Base-by-base conservation (phyloP, 257 asterid species). In the Henckelia pumila region DNA sequence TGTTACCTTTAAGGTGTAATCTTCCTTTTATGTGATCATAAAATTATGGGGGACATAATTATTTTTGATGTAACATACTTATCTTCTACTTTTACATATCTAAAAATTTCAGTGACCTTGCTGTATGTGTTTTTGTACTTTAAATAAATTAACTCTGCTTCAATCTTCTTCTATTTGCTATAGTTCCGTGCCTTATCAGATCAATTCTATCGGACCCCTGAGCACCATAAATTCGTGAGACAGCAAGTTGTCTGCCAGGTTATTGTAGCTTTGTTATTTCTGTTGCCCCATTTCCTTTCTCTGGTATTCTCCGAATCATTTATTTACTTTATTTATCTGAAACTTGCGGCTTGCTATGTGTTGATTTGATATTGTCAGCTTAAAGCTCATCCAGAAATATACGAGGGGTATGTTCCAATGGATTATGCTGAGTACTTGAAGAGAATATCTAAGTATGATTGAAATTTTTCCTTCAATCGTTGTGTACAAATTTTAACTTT, bases 331-430 rank as follows among this genome's bases (percentile, higher is more conserved):
- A 26, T 70, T 47, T 72, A 22, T 67, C 68, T 63, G 21, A 68
- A 3, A 71, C 70, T 76, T 60, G 68, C 68, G 55, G 33, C 7
- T 61, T 62, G 56, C 61, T 76, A 50, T 72, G 67, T 62, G 61
- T 66, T 74, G 71, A 30, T 68, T 76, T 78, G 71, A 65, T 71
- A 33, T 76, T 55, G 71, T 79, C 89, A 94, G 99, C 96, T 94
- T 21, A 80, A 85, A 81, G 88, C 91, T 50, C 85, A 84, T 69
- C 93, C 92, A 6, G 93, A 87, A 76, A 71, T 84, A 64, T 94
- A 91, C 9, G 91, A 89, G 84, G 99, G 90, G 22, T 91, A 91
- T 77, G 98, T 94, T 70, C 99, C 99, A 75, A 94, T 94, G 99
- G 90, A 76, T 64, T 94, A 83, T 76, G 74, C 72, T n/a, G 96